Base-by-base conservation (phyloP, 139 green algal species). In the Zygnema cylindricum region DNA sequence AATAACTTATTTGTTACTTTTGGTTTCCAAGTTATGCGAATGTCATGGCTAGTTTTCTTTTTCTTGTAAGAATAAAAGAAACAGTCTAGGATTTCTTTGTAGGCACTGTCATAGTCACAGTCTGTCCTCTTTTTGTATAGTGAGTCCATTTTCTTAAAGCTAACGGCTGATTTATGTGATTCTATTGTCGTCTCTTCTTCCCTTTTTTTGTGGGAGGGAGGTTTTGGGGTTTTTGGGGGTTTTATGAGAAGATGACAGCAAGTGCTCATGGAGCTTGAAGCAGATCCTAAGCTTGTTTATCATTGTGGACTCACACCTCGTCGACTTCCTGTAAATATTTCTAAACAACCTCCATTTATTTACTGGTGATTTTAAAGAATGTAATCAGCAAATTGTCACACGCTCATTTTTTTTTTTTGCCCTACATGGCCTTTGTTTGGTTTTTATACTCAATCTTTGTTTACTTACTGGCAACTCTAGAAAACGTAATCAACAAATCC, bases 251-350 rank as follows among this genome's bases (percentile, higher is more conserved):
- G 38, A 36, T 57, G 82, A 2, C 77, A 88, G 86, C 86, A 91
- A 84, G n/a, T 91, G 2, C 81, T 96, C 77, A 7, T 55, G 23
- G 92, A 91, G 82, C 84, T 95, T 55, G 88, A 92, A 40, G 77
- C 75, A 0, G 88, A 96, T 43, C 82, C 90, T 0, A 86, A 81
- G 69, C 88, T 94, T 76, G 91, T 92, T 35, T 89, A 91, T 69
- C 86, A 84, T 32, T 91, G 87, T 49, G 87, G 87, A 2, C 55
- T 90, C 71, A 73, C 86, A 40, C 86, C 86, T 3, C 82, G 82
- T 21, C 78, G 82, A 11, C 82, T 87, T 1, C 83, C 85, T 25
- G 0, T 86, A 35, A 25, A 25, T 84, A 43, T 41, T 82, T 7
- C 33, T 2, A 73, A 21, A 22, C 21, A 35, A 16, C 21, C 73